These are phyloP conservation scores for Poronia punctata DNA, from an alignment of 495 filamentous ascomycete genomes.

Conservation along the genomic window DNA sequence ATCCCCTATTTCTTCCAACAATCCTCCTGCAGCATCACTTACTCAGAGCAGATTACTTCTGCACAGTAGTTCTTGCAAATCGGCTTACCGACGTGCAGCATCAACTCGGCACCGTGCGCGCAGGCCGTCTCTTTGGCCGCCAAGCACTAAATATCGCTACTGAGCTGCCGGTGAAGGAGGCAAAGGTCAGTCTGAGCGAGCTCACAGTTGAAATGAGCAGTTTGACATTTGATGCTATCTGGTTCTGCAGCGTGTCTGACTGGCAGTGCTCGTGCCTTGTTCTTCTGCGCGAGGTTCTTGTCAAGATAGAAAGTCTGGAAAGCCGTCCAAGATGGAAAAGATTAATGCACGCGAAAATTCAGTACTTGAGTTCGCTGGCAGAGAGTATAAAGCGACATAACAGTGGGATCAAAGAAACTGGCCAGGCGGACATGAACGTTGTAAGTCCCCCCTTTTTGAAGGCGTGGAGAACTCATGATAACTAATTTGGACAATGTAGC, in stretches of 20 bases:
- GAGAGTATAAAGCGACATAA: not conserved
- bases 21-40: slow-evolving; percentile 1
- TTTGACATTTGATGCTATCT: slow-evolving; percentile 1
- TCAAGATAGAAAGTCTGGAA: not conserved
- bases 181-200: not conserved
- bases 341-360: not conserved
- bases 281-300: not conserved
- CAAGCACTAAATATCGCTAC: not conserved
- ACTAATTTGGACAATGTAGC: no score
- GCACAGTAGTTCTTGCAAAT: not conserved
- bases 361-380: slow-evolving; percentile 1
- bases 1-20: slow-evolving; percentile 1
- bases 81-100: not conserved
- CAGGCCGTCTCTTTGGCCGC: not conserved
- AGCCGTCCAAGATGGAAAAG: not conserved
- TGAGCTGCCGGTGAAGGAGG: slow-evolving; percentile 2
- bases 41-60: slow-evolving; percentile 3
- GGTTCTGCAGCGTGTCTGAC: not conserved
- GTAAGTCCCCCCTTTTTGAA: not conserved
- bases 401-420: not conserved
- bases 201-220: slow-evolving; percentile 1
- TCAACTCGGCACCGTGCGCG: not conserved
- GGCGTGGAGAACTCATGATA: no score
- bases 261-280: not conserved
- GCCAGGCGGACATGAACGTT: slow-evolving; percentile 3